Evolutionary conservation across 306 rosid species (phyloP).

Genomic region (Senna tora): DNA sequence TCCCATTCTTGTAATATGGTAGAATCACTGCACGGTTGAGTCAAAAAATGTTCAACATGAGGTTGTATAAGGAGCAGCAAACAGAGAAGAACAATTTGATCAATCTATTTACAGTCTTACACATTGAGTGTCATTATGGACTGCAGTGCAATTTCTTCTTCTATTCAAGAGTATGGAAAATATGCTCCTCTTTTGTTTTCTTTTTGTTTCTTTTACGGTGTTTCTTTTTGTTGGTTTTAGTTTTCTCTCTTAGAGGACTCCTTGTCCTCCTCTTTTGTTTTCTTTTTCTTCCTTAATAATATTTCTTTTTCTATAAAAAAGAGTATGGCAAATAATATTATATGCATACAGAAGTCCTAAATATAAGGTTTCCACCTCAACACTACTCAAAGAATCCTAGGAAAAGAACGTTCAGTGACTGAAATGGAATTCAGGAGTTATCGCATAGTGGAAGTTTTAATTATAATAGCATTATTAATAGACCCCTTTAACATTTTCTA

Average conservation of each 20-base stretch:
- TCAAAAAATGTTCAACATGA: slow-evolving; percentile 35
- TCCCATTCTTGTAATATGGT: slow-evolving; percentile 77
- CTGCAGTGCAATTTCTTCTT: background rate
- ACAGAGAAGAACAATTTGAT: background rate
- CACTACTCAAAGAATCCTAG: background rate
- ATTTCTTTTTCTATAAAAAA: background rate
- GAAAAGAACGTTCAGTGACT: slow-evolving; percentile 18
- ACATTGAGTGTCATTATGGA: slow-evolving; percentile 23
- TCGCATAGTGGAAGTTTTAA: slow-evolving; percentile 1
- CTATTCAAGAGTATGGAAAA: background rate
- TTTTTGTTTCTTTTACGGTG: too few species aligned
- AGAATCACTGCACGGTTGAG: slow-evolving; percentile 69
- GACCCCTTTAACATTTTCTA: background rate
- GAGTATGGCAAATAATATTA: background rate
- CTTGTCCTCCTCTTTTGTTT: too few species aligned
- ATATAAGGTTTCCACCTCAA: background rate
- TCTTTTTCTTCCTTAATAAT: too few species aligned
- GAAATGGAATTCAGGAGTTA: background rate
- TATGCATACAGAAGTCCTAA: background rate
- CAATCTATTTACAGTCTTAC: background rate
- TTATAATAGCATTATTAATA: background rate
- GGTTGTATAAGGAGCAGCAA: slow-evolving; percentile 1
- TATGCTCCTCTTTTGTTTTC: too few species aligned
- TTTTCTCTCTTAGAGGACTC: too few species aligned
- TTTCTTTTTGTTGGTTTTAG: too few species aligned